Percentiles rank a stretch among this genome's conserved stretches.
Evolutionary conservation across 768 basidiomycete genomes (phyloP).

Genomic region (Termitomyces titanicus): DNA sequence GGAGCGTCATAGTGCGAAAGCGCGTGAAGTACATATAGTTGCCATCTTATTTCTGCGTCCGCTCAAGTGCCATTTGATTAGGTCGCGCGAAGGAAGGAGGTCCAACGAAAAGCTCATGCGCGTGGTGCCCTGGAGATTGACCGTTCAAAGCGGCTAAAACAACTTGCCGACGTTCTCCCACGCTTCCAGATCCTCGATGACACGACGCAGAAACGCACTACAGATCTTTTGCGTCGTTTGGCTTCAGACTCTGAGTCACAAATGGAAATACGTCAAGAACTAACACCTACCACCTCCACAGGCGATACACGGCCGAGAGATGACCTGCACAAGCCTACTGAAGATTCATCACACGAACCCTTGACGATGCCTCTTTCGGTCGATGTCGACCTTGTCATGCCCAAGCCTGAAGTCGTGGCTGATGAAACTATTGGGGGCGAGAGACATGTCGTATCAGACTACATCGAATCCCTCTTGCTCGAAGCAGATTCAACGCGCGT

Average conservation of each 20-base stretch:
- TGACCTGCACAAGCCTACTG: too few relatives aligned
- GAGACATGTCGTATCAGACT: not conserved
- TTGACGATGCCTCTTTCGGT: not conserved
- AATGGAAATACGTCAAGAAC: not conserved
- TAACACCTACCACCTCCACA: not conserved
- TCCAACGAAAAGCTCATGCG: slow-evolving; percentile 41
- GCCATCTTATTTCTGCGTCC: not conserved
- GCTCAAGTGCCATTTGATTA: slow-evolving; percentile 19
- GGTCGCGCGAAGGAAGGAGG: slow-evolving; percentile 53
- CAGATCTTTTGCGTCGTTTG: slow-evolving; percentile 9
- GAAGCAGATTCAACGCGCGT: not conserved
- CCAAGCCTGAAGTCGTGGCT: slow-evolving; percentile 1
- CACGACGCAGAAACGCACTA: slow-evolving; percentile 23
- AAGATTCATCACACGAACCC: not conserved
- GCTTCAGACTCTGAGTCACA: not conserved
- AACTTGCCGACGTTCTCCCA: slow-evolving; percentile 35
- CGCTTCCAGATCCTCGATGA: slow-evolving; percentile 32
- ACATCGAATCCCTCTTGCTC: not conserved
- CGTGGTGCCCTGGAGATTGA: slow-evolving; percentile 57
- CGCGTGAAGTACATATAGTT: slow-evolving; percentile 52
- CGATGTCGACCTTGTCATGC: not conserved
- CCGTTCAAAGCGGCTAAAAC: slow-evolving; percentile 51
- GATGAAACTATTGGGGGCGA: slow-evolving; percentile 7
- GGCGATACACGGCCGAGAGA: not conserved
- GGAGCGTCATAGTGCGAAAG: slow-evolving; percentile 63